Evolutionary conservation across 78 protist genomes (phyloP).

Genomic region (Dictyostelium citrinum): DNA sequence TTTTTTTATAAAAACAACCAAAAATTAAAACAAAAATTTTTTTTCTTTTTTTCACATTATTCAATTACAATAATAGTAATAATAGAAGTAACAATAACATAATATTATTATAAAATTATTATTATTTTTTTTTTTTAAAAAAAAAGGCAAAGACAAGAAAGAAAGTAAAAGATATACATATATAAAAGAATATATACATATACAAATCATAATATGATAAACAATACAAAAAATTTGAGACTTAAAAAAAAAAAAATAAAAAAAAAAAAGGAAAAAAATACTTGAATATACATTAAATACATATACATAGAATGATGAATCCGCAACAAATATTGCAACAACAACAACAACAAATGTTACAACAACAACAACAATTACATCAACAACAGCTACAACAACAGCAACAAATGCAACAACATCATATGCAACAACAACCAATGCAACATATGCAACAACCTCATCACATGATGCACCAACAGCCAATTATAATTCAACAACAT

Average conservation of each 20-base stretch:
- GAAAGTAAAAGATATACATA: not conserved
- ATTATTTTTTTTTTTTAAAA: no score
- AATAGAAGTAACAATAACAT: not conserved
- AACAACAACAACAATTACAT: constrained; percentile 9
- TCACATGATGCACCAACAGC: not conserved
- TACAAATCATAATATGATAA: not conserved
- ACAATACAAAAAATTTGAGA: not conserved
- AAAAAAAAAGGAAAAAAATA: not conserved
- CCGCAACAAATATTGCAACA: not conserved
- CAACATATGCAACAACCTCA: not conserved
- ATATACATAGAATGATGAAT: not conserved
- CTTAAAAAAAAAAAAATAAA: not conserved
- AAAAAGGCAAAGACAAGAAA: not conserved
- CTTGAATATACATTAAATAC: not conserved
- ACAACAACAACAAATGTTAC: not conserved
- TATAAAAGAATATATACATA: not conserved
- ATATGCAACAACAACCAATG: not conserved
- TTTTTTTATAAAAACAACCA: no score
- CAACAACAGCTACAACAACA: not conserved
- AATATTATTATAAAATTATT: not conserved
- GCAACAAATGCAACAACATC: not conserved
- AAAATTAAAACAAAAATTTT: no score
- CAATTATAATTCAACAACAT: not conserved
- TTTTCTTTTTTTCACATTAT: not conserved
- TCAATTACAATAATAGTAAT: not conserved